phyloP scores from a whole-genome alignment of 495 filamentous ascomycete species.

The Hapsidospora chrysogenum region DNA sequence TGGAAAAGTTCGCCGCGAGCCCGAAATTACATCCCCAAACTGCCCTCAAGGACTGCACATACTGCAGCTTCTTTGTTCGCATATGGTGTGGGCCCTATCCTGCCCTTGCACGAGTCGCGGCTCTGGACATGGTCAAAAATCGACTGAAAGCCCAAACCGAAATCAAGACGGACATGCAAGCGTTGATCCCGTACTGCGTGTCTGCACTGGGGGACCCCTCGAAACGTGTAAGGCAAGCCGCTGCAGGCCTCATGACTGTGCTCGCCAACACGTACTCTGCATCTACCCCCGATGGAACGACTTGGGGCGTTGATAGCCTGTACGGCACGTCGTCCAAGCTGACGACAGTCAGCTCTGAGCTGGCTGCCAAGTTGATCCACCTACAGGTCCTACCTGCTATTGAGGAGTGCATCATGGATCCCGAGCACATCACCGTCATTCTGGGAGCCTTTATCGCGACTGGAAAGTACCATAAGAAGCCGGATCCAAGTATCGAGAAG shows the following conservation, averaged over 20 bases:
- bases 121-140: conserved; percentile 41
- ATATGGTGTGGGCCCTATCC: conserved; percentile 60
- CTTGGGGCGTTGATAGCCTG: conserved; percentile 22
- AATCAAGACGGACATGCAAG: conserved; percentile 50
- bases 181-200: conserved; percentile 60
- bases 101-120: conserved; percentile 44
- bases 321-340: conserved; percentile 34
- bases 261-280: conserved; percentile 16
- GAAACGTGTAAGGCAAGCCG: conserved; percentile 54
- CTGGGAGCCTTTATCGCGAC: conserved; percentile 41
- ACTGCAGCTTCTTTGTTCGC: conserved; percentile 58
- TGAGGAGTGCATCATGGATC: conserved; percentile 71
- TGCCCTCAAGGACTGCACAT: conserved; percentile 43
- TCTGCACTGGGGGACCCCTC: conserved; percentile 57
- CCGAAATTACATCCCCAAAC: conserved; percentile 38
- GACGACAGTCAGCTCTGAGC: conserved; percentile 37
- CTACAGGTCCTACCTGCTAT: conserved; percentile 49
- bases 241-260: conserved; percentile 42
- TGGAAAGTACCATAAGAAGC: conserved; percentile 11
- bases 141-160: conserved; percentile 32
- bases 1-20: conserved; percentile 40
- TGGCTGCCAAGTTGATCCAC: conserved; percentile 39
- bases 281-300: conserved; percentile 4
- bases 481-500: conserved; percentile 25
- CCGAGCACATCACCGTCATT: conserved; percentile 39